A percentile compares a stretch with the other conserved stretches of the same genome.
phyloP scores from a whole-genome alignment of 306 rosid genomes.

The Neltuma alba region DNA sequence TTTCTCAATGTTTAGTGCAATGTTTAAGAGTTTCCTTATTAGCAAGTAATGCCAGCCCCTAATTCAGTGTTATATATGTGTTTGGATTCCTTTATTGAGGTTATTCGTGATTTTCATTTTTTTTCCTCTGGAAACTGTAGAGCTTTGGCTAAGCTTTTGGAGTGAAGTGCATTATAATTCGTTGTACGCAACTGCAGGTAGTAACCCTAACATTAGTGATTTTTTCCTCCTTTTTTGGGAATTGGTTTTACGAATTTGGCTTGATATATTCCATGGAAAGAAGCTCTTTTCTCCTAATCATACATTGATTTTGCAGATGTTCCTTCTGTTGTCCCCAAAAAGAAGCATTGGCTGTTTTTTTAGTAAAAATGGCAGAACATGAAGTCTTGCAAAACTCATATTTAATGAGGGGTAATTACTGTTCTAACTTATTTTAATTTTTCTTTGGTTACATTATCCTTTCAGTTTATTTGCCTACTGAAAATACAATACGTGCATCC shows the following conservation, averaged over 20 bases:
- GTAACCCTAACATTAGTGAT: conserved; percentile 22
- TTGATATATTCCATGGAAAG: conserved; percentile 4
- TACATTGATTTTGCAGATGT: conserved; percentile 63
- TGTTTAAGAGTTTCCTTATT: conserved; percentile 9
- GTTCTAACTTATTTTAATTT: not conserved
- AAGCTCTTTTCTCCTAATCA: not conserved
- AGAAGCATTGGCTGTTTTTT: conserved; percentile 86
- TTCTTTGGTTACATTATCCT: not conserved
- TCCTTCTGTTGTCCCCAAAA: conserved; percentile 68
- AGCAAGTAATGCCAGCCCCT: not conserved
- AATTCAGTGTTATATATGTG: not conserved
- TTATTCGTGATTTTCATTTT: not conserved
- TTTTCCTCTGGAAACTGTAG: conserved; percentile 38
- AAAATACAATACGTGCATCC: not conserved
- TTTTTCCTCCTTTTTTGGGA: not conserved
- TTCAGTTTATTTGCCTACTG: not conserved
- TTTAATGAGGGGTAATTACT: not conserved
- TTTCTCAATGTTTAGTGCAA: conserved; percentile 19
- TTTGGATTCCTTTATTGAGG: conserved; percentile 11
- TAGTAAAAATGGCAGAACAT: conserved; percentile 42
- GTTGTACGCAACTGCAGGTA: conserved; percentile 76
- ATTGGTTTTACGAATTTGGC: not conserved
- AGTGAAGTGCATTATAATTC: conserved; percentile 99
- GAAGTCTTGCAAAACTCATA: conserved; percentile 19
- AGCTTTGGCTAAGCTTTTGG: conserved; percentile 99